These are phyloP conservation scores for Xylaria sp. DNA, from an alignment of 2,329 filamentous ascomycete species.

Conservation along the genomic window DNA sequence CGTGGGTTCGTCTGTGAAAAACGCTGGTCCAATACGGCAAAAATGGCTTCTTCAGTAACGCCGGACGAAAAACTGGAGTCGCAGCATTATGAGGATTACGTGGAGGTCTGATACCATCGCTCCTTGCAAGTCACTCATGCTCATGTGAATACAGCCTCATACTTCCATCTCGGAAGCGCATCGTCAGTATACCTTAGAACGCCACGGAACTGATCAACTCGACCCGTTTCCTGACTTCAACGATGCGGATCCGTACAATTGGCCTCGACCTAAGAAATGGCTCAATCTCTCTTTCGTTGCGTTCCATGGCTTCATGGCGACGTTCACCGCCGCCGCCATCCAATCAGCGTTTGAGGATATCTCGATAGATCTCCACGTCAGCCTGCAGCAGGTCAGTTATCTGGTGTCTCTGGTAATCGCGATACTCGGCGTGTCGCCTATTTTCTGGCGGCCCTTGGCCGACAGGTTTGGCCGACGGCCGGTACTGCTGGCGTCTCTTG, in stretches of 20 bases:
- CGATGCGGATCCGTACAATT: constrained; percentile 35
- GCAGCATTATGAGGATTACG: constrained; percentile 9
- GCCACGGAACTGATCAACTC: constrained; percentile 31
- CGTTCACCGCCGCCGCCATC: constrained; percentile 31
- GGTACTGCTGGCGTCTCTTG: constrained; percentile 27
- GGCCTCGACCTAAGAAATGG: constrained; percentile 29
- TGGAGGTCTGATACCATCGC: constrained; percentile 9
- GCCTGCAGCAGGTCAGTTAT: constrained; percentile 31
- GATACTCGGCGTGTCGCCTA: constrained; percentile 28
- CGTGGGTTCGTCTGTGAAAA: not conserved
- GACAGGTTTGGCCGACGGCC: constrained; percentile 31
- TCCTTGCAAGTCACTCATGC: not conserved
- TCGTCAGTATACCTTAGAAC: constrained; percentile 30
- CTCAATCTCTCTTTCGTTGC: constrained; percentile 32
- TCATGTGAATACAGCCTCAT: constrained; percentile 23
- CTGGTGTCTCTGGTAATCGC: constrained; percentile 30
- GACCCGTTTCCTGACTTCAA: constrained; percentile 29
- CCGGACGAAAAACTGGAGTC: constrained; percentile 11
- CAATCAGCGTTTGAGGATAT: constrained; percentile 32
- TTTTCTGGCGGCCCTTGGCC: constrained; percentile 33
- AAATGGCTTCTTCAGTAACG: constrained; percentile 12
- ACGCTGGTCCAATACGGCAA: not conserved
- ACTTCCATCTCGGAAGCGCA: constrained; percentile 30
- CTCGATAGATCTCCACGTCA: constrained; percentile 27
- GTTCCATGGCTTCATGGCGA: constrained; percentile 34